A percentile compares a stretch with the other conserved stretches of the same genome.
Evolutionary conservation across 179 eudicot species (phyloP).

Genomic region (Beta lomatogona): DNA sequence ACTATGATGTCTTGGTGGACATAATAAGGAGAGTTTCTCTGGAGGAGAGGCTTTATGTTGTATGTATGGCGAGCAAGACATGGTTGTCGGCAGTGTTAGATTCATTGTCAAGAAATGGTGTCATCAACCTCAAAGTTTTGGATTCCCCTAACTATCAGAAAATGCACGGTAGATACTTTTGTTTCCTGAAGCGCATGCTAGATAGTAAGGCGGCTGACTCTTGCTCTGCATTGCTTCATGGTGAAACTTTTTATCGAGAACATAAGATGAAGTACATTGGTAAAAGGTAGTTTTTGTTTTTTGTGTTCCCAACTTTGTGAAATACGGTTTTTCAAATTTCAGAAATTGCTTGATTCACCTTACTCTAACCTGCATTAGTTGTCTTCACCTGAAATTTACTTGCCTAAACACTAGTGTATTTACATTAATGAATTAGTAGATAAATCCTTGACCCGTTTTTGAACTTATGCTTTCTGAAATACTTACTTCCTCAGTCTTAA

Average conservation of each 20-base stretch:
- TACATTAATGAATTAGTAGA: too few species aligned
- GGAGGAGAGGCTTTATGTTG: neutral
- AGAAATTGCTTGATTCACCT: too few species aligned
- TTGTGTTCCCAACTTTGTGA: too few species aligned
- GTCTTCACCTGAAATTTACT: too few species aligned
- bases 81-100: conserved; percentile 1
- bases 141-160: neutral
- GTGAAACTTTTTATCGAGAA: neutral
- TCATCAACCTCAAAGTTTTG: neutral
- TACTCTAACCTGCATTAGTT: too few species aligned
- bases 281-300: neutral
- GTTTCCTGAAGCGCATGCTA: neutral
- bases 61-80: neutral
- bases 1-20: neutral
- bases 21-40: neutral
- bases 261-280: neutral
- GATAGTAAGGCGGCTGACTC: neutral
- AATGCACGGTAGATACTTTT: neutral
- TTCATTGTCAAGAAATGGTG: neutral
- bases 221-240: neutral
- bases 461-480: too few species aligned
- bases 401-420: too few species aligned
- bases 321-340: too few species aligned
- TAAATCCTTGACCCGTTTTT: too few species aligned
- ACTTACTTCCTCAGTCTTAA: too few species aligned